Evolutionary conservation across 2,329 filamentous ascomycete species (phyloP).

Genomic region (Apiospora pterosperma): DNA sequence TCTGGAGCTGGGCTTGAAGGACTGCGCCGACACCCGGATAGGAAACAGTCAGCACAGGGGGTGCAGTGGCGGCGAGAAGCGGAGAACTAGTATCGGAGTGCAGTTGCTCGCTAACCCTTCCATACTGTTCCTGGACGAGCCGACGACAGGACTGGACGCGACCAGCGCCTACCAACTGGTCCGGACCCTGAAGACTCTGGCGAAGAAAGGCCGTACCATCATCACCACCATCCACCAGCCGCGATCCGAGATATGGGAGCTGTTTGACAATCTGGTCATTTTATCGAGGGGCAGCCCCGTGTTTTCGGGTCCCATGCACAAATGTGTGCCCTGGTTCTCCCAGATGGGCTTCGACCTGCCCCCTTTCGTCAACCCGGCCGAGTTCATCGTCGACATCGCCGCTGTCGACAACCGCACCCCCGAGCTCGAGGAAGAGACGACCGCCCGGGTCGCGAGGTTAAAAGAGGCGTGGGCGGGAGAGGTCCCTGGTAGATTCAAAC

Average conservation of each 20-base stretch:
- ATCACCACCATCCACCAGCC: slow-evolving; percentile 76
- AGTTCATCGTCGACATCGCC: slow-evolving; percentile 71
- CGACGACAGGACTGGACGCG: slow-evolving; percentile 74
- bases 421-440: slow-evolving; percentile 60
- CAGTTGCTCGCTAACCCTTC: slow-evolving; percentile 78
- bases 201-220: slow-evolving; percentile 65
- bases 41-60: slow-evolving; percentile 69
- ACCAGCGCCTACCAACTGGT: slow-evolving; percentile 74
- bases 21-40: slow-evolving; percentile 72
- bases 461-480: slow-evolving; percentile 56
- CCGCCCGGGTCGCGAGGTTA: slow-evolving; percentile 56
- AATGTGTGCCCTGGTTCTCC: slow-evolving; percentile 63
- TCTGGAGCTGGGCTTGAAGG: slow-evolving; percentile 69
- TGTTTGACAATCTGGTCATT: slow-evolving; percentile 71
- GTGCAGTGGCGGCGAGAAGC: slow-evolving; percentile 76
- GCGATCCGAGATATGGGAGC: slow-evolving; percentile 73
- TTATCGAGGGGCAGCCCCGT: slow-evolving; percentile 65
- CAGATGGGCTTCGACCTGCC: slow-evolving; percentile 58
- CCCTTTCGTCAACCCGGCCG: slow-evolving; percentile 73
- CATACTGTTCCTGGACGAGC: slow-evolving; percentile 74
- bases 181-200: slow-evolving; percentile 64
- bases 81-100: slow-evolving; percentile 72
- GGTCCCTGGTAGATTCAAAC: slow-evolving; percentile 24
- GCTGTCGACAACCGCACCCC: slow-evolving; percentile 69
- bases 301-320: slow-evolving; percentile 58